Evolutionary conservation across 2,329 filamentous ascomycete genomes (phyloP).

Genomic region (Thielaviopsis cerberus): DNA sequence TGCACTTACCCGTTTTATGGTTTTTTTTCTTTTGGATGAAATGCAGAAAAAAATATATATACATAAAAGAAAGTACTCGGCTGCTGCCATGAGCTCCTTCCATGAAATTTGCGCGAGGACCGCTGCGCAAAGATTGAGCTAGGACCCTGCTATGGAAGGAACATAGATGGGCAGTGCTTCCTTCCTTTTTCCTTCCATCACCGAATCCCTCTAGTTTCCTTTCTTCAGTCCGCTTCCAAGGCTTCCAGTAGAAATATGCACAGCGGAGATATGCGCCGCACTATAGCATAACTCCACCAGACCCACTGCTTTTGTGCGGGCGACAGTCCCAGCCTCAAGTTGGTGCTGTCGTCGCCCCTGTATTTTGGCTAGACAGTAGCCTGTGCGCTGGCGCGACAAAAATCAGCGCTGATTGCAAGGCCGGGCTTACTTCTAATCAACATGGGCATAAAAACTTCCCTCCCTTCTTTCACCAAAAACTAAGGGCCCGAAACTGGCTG

Average conservation of each 20-base stretch:
- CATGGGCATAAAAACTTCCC: not conserved
- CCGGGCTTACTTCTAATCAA: not conserved
- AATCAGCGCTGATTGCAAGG: not conserved
- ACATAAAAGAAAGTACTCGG: not conserved
- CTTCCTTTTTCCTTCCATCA: not conserved
- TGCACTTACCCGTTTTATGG: not conserved
- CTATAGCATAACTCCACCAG: too few species aligned
- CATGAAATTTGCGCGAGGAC: not conserved
- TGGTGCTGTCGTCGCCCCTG: too few species aligned
- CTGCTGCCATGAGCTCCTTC: not conserved
- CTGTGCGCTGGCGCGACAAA: not conserved
- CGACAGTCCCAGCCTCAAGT: too few species aligned
- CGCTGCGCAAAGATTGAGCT: not conserved
- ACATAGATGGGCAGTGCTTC: not conserved
- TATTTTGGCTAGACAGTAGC: not conserved
- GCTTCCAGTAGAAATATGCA: too few species aligned
- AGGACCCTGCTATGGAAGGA: not conserved
- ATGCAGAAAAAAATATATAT: not conserved
- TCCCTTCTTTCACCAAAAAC: not conserved
- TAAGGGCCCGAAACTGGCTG: not conserved
- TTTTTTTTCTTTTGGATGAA: not conserved
- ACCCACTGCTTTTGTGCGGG: too few species aligned
- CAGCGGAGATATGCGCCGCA: too few species aligned
- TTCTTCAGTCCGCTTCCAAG: too few species aligned
- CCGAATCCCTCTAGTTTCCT: not conserved